These are phyloP conservation scores for Monilinia vaccinii-corymbosi DNA, from an alignment of 2,329 filamentous ascomycete genomes.

Conservation along the genomic window DNA sequence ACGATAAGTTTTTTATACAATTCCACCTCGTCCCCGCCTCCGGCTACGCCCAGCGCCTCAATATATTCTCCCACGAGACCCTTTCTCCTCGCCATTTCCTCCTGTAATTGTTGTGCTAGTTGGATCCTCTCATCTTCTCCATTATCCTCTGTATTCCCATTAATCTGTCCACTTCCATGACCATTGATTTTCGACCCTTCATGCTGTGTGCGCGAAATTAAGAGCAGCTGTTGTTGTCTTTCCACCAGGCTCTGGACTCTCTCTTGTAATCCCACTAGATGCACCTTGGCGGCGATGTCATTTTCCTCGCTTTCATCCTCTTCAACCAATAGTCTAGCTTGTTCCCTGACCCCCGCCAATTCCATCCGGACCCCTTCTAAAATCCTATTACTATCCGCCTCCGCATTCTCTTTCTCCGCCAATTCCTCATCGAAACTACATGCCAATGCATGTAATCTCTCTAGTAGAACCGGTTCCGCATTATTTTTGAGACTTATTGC, in stretches of 20 bases:
- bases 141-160: constrained; percentile 30
- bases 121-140: constrained; percentile 44
- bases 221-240: constrained; percentile 40
- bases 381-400: constrained; percentile 57
- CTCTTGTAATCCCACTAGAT: constrained; percentile 19
- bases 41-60: constrained; percentile 56
- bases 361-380: constrained; percentile 61
- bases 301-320: constrained; percentile 18
- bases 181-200: constrained; percentile 42
- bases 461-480: constrained; percentile 58
- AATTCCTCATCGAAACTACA: constrained; percentile 67
- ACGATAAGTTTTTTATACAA: constrained; percentile 47
- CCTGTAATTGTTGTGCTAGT: constrained; percentile 47
- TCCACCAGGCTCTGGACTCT: constrained; percentile 26
- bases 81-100: constrained; percentile 42
- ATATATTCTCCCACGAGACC: constrained; percentile 59
- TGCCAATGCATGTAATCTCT: constrained; percentile 64
- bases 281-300: constrained; percentile 15
- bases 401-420: constrained; percentile 61
- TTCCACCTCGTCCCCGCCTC: constrained; percentile 63
- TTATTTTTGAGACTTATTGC: constrained; percentile 61
- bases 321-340: constrained; percentile 44
- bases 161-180: constrained; percentile 24
- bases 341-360: constrained; percentile 49
- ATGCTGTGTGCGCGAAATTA: constrained; percentile 32